Evolutionary conservation across 148 eudicot genomes (phyloP).

Genomic region (Mesembryanthemum crystallinum): DNA sequence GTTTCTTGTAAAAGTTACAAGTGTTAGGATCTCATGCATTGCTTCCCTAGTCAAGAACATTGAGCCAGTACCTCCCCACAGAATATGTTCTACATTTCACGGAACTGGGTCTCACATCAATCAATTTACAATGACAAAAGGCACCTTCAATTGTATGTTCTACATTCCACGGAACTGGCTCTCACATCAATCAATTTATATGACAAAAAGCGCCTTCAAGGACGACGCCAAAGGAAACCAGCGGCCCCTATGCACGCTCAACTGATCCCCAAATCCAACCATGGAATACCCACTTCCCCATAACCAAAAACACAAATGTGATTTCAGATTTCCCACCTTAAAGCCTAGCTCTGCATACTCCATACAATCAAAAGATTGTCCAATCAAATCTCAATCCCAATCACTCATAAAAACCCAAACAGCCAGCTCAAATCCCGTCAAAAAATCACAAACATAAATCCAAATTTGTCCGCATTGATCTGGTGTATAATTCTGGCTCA

Average conservation of each 20-base stretch:
- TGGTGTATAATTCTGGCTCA: not conserved
- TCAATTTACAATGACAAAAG: not conserved
- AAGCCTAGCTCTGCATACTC: not conserved
- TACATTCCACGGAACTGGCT: not conserved
- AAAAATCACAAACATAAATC: conserved; percentile 13
- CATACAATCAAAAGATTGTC: conserved; percentile 16
- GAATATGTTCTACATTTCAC: not conserved
- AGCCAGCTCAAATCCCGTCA: not conserved
- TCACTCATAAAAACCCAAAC: not conserved
- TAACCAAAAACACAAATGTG: not conserved
- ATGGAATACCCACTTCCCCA: not conserved
- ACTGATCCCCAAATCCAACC: not conserved
- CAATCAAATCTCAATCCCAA: not conserved
- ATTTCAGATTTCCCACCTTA: not conserved
- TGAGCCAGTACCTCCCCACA: not conserved
- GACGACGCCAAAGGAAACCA: not conserved
- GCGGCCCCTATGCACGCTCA: not conserved
- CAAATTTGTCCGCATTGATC: conserved; percentile 11
- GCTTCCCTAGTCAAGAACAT: conserved; percentile 2
- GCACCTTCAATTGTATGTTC: not conserved
- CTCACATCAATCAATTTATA: not conserved
- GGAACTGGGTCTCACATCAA: not conserved
- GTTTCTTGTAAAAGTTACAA: not conserved
- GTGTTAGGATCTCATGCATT: not conserved
- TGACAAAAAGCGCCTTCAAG: not conserved